Base-by-base conservation (phyloP, 2,329 filamentous ascomycete genomes). In the Trichoderma aggressivum region DNA sequence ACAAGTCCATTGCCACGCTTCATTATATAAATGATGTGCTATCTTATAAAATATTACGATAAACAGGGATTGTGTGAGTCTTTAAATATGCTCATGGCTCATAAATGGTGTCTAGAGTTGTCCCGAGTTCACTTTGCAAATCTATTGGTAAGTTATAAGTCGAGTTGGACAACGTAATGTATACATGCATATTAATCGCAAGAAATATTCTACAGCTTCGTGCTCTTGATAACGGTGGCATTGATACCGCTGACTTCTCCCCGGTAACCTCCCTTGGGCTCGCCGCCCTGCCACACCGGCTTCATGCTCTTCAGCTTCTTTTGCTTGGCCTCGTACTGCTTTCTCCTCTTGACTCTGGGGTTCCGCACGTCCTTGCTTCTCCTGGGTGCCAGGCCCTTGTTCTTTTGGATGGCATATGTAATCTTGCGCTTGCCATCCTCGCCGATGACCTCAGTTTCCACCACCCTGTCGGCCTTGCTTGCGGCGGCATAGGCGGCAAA, bases 171-270 rank as follows among this genome's bases (percentile, higher is more conserved):
- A 55, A 18, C 30, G 26, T 59, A 14, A 43, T 30, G 58, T 26
- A 6, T 60, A n/a, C n/a, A n/a, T n/a, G n/a, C n/a, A 28, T 60
- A 68, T 60, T 59, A 64, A 63, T 58, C 67, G 53, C 34, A 26
- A 21, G 21, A 28, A 21, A n/a, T 61, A 50, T 78, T 89, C 78
- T 89, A 95, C 83, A 99, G 85, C 86, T 96, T 98, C 79, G 93
- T 88, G 87, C 94, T 97, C 89, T 96, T 97, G 77, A 98, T 90
- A 81, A 99, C 83, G 24, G 92, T 92, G 76, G 91, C 92, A 86
- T 98, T 98, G 84, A 99, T 97, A 89, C 96, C 96, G 55, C 94
- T 96, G 83, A 92, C 83, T 82, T 98, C 96, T 84, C 96, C 96
- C 75, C 89, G 89, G 84, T 99, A 99, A 68, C 94, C 92, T 78